Evolutionary conservation across 1,284 basidiomycete genomes (phyloP).

Genomic region (Puccinia novopanici): DNA sequence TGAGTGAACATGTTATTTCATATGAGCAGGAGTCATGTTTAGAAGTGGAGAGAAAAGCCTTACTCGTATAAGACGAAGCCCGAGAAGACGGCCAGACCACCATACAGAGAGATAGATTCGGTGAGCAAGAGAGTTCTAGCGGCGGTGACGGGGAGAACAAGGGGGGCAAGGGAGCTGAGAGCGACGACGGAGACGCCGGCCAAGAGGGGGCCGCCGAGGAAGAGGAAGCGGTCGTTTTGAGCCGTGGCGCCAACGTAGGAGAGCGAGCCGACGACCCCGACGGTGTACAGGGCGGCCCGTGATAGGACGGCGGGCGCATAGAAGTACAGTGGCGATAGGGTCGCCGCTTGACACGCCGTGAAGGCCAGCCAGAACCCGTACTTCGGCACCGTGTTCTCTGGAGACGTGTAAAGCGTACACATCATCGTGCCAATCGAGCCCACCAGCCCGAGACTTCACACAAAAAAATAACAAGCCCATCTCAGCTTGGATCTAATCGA

Average conservation of each 20-base stretch:
- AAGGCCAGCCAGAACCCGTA: slow-evolving; percentile 64
- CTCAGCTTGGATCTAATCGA: slow-evolving; percentile 73
- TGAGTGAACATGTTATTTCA: too few species aligned
- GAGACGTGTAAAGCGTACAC: slow-evolving; percentile 33
- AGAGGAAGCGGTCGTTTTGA: slow-evolving; percentile 78
- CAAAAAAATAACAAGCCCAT: slow-evolving; percentile 81
- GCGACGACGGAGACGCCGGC: slow-evolving; percentile 82
- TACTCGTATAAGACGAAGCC: slow-evolving; percentile 83
- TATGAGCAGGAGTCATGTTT: not conserved
- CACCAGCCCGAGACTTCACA: slow-evolving; percentile 66
- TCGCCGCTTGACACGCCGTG: slow-evolving; percentile 81
- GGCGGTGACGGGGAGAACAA: slow-evolving; percentile 76
- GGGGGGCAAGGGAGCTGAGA: slow-evolving; percentile 78
- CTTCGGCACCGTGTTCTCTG: slow-evolving; percentile 40
- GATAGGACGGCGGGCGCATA: slow-evolving; percentile 79
- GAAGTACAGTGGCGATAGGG: slow-evolving; percentile 80
- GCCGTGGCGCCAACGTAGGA: slow-evolving; percentile 88
- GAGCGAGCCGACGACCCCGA: slow-evolving; percentile 77
- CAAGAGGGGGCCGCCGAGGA: slow-evolving; percentile 69
- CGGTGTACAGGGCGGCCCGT: slow-evolving; percentile 85
- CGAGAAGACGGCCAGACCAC: slow-evolving; percentile 81
- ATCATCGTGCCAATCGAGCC: slow-evolving; percentile 60
- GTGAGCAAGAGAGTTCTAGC: slow-evolving; percentile 73
- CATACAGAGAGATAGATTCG: slow-evolving; percentile 78
- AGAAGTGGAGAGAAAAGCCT: not conserved